Evolutionary conservation across 2,329 filamentous ascomycete genomes (phyloP).

Genomic region (Colletotrichum sidae): DNA sequence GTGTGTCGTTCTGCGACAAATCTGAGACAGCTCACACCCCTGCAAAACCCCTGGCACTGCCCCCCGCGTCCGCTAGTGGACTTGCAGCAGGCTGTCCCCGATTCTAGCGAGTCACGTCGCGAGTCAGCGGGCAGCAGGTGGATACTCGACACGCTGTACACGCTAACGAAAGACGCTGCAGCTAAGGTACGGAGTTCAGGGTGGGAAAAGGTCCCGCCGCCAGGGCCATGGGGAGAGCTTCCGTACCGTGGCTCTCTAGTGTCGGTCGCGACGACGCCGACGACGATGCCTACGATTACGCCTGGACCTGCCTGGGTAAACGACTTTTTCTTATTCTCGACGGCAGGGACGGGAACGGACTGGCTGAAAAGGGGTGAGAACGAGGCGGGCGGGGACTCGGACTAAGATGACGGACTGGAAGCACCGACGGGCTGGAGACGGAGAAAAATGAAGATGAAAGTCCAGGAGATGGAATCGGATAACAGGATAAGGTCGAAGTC

Average conservation of each 20-base stretch:
- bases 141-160: conserved; percentile 29
- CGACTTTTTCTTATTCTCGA: too few species aligned
- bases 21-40: conserved; percentile 52
- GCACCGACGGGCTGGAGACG: background rate
- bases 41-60: conserved; percentile 40
- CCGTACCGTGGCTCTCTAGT: conserved; percentile 19
- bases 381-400: conserved; percentile 4
- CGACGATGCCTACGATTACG: background rate
- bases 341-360: background rate
- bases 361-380: background rate
- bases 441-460: conserved; percentile 3
- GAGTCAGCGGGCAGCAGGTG: conserved; percentile 27
- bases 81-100: conserved; percentile 28
- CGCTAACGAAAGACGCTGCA: background rate
- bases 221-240: conserved; percentile 9
- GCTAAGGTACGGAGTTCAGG: background rate
- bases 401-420: background rate
- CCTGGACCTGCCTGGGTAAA: conserved; percentile 19
- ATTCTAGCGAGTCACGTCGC: conserved; percentile 35
- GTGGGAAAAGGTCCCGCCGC: background rate
- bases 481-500: conserved; percentile 2
- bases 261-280: background rate
- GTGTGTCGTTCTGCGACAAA: conserved; percentile 53
- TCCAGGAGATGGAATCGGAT: background rate
- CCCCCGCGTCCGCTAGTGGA: conserved; percentile 39